Evolutionary conservation across 148 eudicot genomes (phyloP), one percentile per base, ranked within the genome.

Genomic region (Dysphania ambrosioides): DNA sequence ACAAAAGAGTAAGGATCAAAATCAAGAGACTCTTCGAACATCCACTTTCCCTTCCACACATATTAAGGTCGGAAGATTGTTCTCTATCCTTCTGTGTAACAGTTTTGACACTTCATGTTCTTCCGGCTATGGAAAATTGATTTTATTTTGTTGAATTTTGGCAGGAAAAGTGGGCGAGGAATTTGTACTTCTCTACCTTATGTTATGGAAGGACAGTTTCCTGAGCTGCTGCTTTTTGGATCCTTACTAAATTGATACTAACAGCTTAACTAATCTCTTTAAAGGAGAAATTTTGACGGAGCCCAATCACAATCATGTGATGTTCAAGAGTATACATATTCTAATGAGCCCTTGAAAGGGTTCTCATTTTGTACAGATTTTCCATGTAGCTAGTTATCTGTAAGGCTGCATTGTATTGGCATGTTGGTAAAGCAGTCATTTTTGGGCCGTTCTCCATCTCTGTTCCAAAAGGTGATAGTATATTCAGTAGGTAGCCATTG

Each of bases 21-120:
- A 91, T 47, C 98, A 93, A 77, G 98, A 93, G 84, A 93, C 98
- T 23, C 90, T 93, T 30, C 83, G 98, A 24, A 91, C 98, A 65
- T 83, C 93, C 69, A 87, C 89, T 65, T 93, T 93, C 80, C 98
- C 98, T 27, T 88, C 97, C 40, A 76, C 90, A 27, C 98, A 93
- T 80, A 95, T 91, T 35, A 93, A 93, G 97, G 97, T 93, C 0
- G 68, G 66, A 57, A 27, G 29, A 59, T 10, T 59, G 11, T 19
- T 27, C 6, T 29, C 3, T 59, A 2, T 56, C 11, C 29, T 56
- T 19, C 7, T 6, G 6, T 23, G 5, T 29, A 12, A 26, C 64
- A 27, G 0, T 58, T 11, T 24, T 58, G 0, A 2, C 21, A 3
- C 30, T n/a, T 23, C 13, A 23, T 23, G 13, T 49, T 66, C 23